Evolutionary conservation across 2,329 filamentous ascomycete genomes (phyloP), one percentile per base, ranked within the genome.

Genomic region (Sordariomycetes sp.): DNA sequence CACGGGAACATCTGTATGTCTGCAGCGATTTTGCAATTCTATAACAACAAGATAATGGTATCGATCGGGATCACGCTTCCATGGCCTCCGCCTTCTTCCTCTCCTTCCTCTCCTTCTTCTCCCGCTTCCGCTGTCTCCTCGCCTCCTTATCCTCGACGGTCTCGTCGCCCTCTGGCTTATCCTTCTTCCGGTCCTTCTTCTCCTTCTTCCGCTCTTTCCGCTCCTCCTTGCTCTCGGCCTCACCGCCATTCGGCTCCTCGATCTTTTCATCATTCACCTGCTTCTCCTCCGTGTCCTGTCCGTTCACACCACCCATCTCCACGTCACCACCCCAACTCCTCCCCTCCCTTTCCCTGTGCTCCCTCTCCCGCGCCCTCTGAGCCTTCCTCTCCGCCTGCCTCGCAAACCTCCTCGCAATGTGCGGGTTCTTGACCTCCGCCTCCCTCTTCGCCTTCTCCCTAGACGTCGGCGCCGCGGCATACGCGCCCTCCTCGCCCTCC

Each of bases 31-130:
- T 32, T 8, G 28, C 28, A 32, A 32, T 32, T 46, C 40, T 18
- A 46, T 8, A n/a, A n/a, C n/a, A n/a, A 46, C 14, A n/a, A n/a
- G n/a, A 46, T n/a, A 46, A 46, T 46, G 40, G 16, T 46, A 46
- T 46, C 40, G n/a, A 46, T 7, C 40, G 22, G 32, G 7, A 20
- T 37, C 34, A 20, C 48, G 25, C n/a, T 22, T 28, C 35, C 18
- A n/a, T 32, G n/a, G n/a, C n/a, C 43, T 63, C 65, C 63, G 66
- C 66, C 18, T 65, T 66, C 25, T 54, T 37, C 35, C 35, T 28
- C 51, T 59, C 34, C 28, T 37, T 54, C 32, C 22, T 54, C 51
- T 58, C 52, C 52, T 54, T 60, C 57, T 59, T 57, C 54, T 55
- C 54, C 28, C 28, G 28, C 55, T 58, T 57, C 55, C 40, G 43